phyloP scores from a whole-genome alignment of 176 grass and related monocot species.

The Avena atlantica region DNA sequence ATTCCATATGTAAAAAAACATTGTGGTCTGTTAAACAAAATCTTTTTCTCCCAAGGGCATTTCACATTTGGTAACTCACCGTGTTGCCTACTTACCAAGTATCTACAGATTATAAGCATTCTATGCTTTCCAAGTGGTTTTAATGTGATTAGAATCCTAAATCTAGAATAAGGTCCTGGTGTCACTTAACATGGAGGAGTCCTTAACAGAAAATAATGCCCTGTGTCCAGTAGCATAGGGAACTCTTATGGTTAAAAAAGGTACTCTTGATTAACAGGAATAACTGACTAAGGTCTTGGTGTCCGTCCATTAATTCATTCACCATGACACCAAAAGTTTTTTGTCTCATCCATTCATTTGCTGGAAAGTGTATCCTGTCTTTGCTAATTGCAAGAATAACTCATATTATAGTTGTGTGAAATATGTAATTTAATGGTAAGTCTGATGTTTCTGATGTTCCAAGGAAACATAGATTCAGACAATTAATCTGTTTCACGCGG shows the following conservation, averaged over 20 bases:
- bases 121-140: constrained; percentile 2
- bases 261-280: not conserved
- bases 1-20: constrained; percentile 11
- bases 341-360: constrained; percentile 4
- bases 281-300: not conserved
- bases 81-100: not conserved
- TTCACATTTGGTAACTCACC: not conserved
- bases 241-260: not conserved
- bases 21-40: constrained; percentile 13
- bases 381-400: not conserved
- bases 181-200: constrained; percentile 11
- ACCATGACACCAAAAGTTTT: not conserved
- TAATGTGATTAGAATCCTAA: not conserved
- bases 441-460: not conserved
- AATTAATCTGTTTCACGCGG: not conserved
- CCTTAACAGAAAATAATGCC: not conserved
- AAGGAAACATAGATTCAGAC: not conserved
- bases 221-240: not conserved
- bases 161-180: constrained; percentile 12
- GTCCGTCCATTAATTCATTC: not conserved
- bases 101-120: not conserved
- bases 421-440: constrained; percentile 5
- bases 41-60: not conserved
- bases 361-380: not conserved
- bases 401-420: constrained; percentile 1